Evolutionary conservation across 148 eudicot genomes (phyloP), one percentile per base, ranked within the genome.

Genomic region (Simmondsia chinensis): DNA sequence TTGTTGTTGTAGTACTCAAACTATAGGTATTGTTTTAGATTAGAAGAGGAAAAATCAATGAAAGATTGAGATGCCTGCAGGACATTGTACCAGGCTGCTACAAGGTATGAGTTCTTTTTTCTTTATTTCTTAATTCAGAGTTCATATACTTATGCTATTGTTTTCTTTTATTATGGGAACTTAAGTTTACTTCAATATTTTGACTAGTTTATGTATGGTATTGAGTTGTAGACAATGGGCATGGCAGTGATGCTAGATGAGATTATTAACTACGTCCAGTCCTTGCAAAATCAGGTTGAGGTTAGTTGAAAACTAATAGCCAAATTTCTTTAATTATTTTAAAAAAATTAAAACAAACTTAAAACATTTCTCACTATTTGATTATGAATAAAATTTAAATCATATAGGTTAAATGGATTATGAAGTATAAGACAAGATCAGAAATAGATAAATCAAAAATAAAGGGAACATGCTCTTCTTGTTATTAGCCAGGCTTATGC

Each of bases 81-180:
- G 89, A 76, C 57, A 77, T 86, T 40, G 95, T 86, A 36, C 95
- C 95, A n/a, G 95, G 91, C 43, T 86, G 95, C 63, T 68, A 75
- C 65, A 81, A 86, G 87, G 95, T 78, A 46, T 20, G 26, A 5
- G 11, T 6, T 23, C 14, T 0, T 22, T 12, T 6, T 6, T 1
- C 9, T 19, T 8, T 10, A 13, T 57, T 33, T 7, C 7, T 11
- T n/a, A n/a, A n/a, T n/a, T n/a, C n/a, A n/a, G n/a, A n/a, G n/a
- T 19, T 13, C 13, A 2, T 46, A 2, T 23, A 14, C 2, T 10
- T 23, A 4, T 5, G 6, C 25, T 1, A 43, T 28, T 4, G 4
- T 15, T 4, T 0, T 17, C 6, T 45, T 16, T 17, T 26, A 27
- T 22, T 23, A 30, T 13, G 33, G 8, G n/a, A n/a, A n/a, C n/a